Conservation (phyloP, 768 basidiomycete genomes). For the Pholiota conissans region DNA sequence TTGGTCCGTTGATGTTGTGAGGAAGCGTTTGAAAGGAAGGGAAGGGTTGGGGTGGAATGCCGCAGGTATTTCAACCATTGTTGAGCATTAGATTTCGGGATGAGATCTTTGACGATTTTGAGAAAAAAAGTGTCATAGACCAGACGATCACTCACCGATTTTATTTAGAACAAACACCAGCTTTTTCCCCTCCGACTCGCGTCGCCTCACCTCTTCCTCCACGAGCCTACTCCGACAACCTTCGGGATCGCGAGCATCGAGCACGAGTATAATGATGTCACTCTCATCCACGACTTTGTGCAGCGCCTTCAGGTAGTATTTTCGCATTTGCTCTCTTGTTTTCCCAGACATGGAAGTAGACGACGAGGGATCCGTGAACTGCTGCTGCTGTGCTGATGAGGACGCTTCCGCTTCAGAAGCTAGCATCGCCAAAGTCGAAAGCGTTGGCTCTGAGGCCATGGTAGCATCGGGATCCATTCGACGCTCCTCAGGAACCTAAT, state of each 20-base stretch:
- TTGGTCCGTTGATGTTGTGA: constrained; percentile 79
- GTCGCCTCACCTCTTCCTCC: constrained; percentile 88
- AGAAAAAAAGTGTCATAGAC: not conserved
- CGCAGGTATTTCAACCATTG: constrained; percentile 91
- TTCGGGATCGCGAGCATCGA: constrained; percentile 95
- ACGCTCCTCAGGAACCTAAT: constrained; percentile 25
- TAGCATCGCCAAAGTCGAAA: constrained; percentile 57
- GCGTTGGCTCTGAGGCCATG: constrained; percentile 76
- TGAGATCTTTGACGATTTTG: constrained; percentile 60
- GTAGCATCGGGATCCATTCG: constrained; percentile 53
- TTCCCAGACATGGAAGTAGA: constrained; percentile 34
- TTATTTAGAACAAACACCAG: constrained; percentile 96
- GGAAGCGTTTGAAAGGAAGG: constrained; percentile 80
- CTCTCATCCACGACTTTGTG: constrained; percentile 93
- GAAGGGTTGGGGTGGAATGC: constrained; percentile 88
- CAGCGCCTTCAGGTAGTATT: constrained; percentile 75
- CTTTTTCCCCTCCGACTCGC: constrained; percentile 88
- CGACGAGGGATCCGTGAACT: constrained; percentile 29
- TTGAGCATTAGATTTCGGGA: constrained; percentile 85
- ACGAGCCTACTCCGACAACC: constrained; percentile 90
- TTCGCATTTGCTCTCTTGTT: constrained; percentile 69
- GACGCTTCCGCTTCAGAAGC: constrained; percentile 52
- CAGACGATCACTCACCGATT: constrained; percentile 70
- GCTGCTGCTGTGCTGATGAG: constrained; percentile 23
- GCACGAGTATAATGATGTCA: constrained; percentile 85